phyloP scores from a whole-genome alignment of 2,329 filamentous ascomycete species.

The Metarhizium guizhouense region DNA sequence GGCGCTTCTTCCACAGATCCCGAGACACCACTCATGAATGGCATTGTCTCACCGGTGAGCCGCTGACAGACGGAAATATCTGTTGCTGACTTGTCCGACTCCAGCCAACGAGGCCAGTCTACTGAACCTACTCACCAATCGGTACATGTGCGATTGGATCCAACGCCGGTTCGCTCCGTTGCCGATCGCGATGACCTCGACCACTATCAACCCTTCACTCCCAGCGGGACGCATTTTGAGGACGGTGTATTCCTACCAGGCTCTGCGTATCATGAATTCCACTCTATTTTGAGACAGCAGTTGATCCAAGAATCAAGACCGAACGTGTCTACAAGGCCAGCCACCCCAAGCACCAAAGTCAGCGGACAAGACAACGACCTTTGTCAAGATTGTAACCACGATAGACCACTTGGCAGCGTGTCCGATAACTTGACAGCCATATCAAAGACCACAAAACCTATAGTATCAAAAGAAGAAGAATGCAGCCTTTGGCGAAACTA shows the following conservation, averaged over 20 bases:
- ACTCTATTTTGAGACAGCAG: conserved; percentile 34
- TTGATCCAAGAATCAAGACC: conserved; percentile 35
- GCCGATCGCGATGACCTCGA: conserved; percentile 14
- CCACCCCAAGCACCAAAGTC: conserved; percentile 13
- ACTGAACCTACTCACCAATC: neutral
- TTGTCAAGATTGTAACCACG: neutral
- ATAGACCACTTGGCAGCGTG: neutral
- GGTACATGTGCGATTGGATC: neutral
- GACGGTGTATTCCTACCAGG: conserved; percentile 38
- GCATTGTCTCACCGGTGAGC: conserved; percentile 11
- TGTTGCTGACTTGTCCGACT: conserved; percentile 25
- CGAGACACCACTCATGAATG: conserved; percentile 3
- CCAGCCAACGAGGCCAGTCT: conserved; percentile 22
- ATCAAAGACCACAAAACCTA: neutral
- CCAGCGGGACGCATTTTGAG: conserved; percentile 15
- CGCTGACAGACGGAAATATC: conserved; percentile 24
- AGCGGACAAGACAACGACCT: conserved; percentile 1
- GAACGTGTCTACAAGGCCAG: conserved; percentile 20
- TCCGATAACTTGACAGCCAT: neutral
- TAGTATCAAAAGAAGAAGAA: conserved; percentile 21
- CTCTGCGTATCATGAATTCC: conserved; percentile 36
- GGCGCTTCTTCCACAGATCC: neutral
- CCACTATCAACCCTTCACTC: conserved; percentile 20
- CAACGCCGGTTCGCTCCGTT: conserved; percentile 2
- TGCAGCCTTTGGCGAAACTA: conserved; percentile 30